These are phyloP conservation scores for Diacronema lutheri DNA, from an alignment of 78 protist species.

Conservation along the genomic window DNA sequence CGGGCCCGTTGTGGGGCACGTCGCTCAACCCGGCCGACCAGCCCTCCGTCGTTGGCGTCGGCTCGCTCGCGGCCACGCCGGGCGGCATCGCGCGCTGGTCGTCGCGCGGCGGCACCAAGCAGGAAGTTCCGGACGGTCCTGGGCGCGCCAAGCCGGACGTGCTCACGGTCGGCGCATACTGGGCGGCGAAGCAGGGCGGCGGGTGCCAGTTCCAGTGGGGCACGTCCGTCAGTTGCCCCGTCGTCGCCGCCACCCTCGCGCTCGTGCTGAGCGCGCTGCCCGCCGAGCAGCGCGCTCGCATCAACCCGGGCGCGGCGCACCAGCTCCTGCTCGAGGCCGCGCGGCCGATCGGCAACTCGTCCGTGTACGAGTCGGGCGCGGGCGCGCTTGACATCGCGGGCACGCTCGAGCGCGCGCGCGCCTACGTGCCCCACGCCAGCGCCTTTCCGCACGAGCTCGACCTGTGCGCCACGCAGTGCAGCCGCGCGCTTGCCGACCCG, in stretches of 20 bases:
- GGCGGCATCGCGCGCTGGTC: background rate
- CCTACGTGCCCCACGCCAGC: background rate
- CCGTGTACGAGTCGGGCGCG: conserved; percentile 78
- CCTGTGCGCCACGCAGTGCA: too few species aligned
- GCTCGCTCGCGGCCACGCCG: background rate
- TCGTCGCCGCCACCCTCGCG: conserved; percentile 80
- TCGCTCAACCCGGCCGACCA: conserved; percentile 92
- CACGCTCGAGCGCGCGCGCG: background rate
- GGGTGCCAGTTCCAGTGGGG: background rate
- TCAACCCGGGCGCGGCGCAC: conserved; percentile 54
- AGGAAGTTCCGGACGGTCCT: conserved; percentile 79
- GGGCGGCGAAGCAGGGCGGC: background rate
- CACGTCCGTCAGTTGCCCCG: conserved; percentile 81
- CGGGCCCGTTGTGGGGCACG: conserved; percentile 95
- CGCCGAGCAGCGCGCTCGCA: too few species aligned
- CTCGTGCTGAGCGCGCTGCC: background rate
- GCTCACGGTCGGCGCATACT: background rate
- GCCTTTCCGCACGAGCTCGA: background rate
- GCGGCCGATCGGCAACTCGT: too few species aligned
- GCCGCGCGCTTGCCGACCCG: too few species aligned
- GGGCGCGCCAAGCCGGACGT: background rate
- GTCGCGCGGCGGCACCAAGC: conserved; percentile 84
- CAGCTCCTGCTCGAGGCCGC: too few species aligned
- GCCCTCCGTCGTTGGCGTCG: conserved; percentile 89
- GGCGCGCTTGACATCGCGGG: conserved; percentile 48